Evolutionary conservation across 1,139 yeast species (phyloP), one percentile per base, ranked within the genome.

Genomic region (Protomyces pachydermus): DNA sequence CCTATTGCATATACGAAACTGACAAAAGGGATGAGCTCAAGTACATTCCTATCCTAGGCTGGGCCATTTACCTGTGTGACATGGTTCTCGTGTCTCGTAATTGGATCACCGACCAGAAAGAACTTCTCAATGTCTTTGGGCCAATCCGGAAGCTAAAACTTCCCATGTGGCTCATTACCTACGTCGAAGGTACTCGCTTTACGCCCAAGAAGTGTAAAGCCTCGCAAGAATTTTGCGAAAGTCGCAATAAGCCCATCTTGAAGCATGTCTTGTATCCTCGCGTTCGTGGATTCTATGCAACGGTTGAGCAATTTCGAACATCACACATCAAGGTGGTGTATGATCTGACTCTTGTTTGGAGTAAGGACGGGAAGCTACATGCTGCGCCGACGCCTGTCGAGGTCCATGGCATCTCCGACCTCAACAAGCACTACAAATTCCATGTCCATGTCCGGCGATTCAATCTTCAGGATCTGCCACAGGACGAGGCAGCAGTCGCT

Each of bases 311-410:
- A 32, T 65, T 74, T n/a, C 67, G 73, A 35, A 66, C 71, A 38
- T 50, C 68, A 18, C 72, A 70, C 12, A 66, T 69, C 38, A 68
- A 70, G 8, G 70, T 69, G 60, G 72, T 73, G 12, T 84, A 85
- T 68, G 88, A 85, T 34, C 42, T 58, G 70, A 68, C 58, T 5
- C 48, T 60, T 12, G 54, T 54, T 45, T 60, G 50, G 39, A 34
- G 84, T 14, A 80, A 88, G 0, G 85, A 85, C 69, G 74, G 76
- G 61, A 68, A 71, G 42, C 63, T 67, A 60, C 14, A 71, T 70
- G 64, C 66, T 67, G 73, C 77, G 2, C 91, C 93, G 0, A 80
- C 82, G 0, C 73, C 87, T 46, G 70, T 86, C 25, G 85, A 84
- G 57, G 75, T 86, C 16, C 78, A 87, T 65, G 78, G 84, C 2